A percentile compares a stretch with the other conserved stretches of the same genome.
These are phyloP conservation scores for Quercus robur DNA, from an alignment of 306 rosid species.

Conservation along the genomic window DNA sequence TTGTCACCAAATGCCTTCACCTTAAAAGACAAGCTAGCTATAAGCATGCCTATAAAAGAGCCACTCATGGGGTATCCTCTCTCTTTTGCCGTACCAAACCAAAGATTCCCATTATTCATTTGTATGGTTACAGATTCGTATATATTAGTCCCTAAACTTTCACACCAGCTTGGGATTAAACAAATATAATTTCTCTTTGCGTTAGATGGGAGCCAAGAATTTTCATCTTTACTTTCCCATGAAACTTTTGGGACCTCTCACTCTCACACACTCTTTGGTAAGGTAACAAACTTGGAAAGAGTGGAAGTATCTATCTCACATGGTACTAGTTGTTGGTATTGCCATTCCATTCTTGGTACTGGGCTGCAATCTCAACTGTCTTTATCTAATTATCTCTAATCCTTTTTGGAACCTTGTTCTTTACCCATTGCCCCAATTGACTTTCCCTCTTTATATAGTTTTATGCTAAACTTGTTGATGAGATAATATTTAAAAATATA, in stretches of 20 bases:
- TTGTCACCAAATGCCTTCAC: slow-evolving; percentile 10
- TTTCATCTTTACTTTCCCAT: slow-evolving; percentile 29
- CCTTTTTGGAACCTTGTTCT: slow-evolving; percentile 31
- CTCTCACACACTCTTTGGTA: slow-evolving; percentile 14
- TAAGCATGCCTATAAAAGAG: too few relatives aligned
- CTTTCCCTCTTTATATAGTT: slow-evolving; percentile 13
- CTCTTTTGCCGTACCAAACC: slow-evolving; percentile 1
- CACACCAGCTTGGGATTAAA: slow-evolving; percentile 16
- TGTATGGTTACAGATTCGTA: too few relatives aligned
- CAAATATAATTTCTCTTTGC: slow-evolving; percentile 38
- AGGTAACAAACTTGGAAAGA: slow-evolving; percentile 18
- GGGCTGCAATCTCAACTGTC: slow-evolving; percentile 34
- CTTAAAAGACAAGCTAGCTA: too few relatives aligned
- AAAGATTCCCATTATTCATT: neutral
- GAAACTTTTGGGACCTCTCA: slow-evolving; percentile 7
- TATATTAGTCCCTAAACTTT: neutral
- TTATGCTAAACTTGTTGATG: slow-evolving; percentile 33
- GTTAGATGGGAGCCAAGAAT: slow-evolving; percentile 70
- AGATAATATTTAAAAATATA: slow-evolving; percentile 6
- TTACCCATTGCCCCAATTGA: slow-evolving; percentile 33
- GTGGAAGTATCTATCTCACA: slow-evolving; percentile 22
- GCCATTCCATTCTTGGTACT: slow-evolving; percentile 58
- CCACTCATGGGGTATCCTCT: too few relatives aligned
- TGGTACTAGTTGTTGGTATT: slow-evolving; percentile 43
- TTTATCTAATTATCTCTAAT: slow-evolving; percentile 7